Conservation (phyloP, 192 early-diverging fungal species). For the Podila verticillata region DNA sequence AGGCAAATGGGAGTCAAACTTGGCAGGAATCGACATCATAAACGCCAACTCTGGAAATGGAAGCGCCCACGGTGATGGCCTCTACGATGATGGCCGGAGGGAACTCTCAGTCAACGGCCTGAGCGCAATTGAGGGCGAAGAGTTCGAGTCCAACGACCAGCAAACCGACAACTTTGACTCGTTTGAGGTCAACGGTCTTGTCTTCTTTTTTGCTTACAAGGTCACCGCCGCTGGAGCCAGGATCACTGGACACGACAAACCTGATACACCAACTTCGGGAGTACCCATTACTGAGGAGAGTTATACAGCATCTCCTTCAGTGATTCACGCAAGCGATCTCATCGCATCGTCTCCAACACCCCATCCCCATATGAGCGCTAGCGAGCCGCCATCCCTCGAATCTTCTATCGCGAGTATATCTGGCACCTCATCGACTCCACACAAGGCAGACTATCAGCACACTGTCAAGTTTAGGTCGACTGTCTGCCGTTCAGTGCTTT, state of each 20-base stretch:
- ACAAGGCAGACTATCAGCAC: constrained; percentile 65
- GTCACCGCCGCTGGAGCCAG: neutral
- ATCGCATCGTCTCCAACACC: neutral
- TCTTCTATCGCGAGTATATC: neutral
- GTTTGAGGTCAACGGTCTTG: constrained; percentile 82
- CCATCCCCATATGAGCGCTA: neutral
- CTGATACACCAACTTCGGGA: neutral
- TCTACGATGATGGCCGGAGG: constrained; percentile 44
- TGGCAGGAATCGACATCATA: constrained; percentile 9
- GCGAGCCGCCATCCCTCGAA: neutral
- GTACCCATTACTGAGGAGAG: neutral
- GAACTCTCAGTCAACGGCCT: constrained; percentile 38
- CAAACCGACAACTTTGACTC: constrained; percentile 51
- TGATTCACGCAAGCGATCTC: neutral
- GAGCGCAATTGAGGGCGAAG: constrained; percentile 50
- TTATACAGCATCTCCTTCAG: neutral
- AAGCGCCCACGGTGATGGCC: constrained; percentile 44
- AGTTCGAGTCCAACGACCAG: constrained; percentile 72
- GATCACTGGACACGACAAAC: neutral
- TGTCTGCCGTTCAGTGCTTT: constrained; percentile 89
- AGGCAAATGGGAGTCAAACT: constrained; percentile 32
- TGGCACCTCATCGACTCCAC: constrained; percentile 1
- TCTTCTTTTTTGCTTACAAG: constrained; percentile 85
- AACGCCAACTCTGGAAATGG: constrained; percentile 42
- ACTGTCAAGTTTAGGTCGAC: constrained; percentile 83